Evolutionary conservation across 441 rosid species (phyloP).

Genomic region (Erysimum cheiri): DNA sequence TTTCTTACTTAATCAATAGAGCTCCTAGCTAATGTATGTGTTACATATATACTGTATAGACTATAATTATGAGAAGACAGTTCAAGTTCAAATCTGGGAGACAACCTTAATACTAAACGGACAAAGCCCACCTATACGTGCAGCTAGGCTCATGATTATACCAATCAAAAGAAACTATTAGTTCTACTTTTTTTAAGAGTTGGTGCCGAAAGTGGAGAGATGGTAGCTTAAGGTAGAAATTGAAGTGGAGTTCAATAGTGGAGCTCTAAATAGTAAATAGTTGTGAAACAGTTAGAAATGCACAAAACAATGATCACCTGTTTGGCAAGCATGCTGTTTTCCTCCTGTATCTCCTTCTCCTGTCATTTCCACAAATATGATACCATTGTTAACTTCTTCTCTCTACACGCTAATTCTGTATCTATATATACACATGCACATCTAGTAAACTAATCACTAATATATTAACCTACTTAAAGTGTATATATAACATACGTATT

Average conservation of each 20-base stretch:
- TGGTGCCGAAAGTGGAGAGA: constrained; percentile 43
- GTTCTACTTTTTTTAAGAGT: constrained; percentile 11
- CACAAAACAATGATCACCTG: constrained; percentile 59
- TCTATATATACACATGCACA: not conserved
- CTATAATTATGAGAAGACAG: constrained; percentile 32
- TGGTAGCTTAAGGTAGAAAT: constrained; percentile 31
- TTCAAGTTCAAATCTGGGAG: constrained; percentile 35
- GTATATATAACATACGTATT: not conserved
- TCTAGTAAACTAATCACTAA: not conserved
- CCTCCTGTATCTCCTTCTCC: constrained; percentile 82
- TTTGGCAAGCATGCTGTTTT: constrained; percentile 77
- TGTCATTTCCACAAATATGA: constrained; percentile 47
- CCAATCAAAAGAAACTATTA: constrained; percentile 33
- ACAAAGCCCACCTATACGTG: constrained; percentile 27
- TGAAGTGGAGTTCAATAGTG: constrained; percentile 45
- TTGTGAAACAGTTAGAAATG: constrained; percentile 29
- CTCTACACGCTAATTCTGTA: not conserved
- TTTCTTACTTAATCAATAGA: constrained; percentile 23
- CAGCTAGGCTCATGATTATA: constrained; percentile 37
- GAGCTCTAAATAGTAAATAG: constrained; percentile 30
- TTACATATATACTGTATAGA: not conserved
- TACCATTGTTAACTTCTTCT: constrained; percentile 8
- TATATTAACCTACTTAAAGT: constrained; percentile 6
- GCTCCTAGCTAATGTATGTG: constrained; percentile 26
- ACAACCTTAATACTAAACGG: constrained; percentile 46